Evolutionary conservation across 2,329 filamentous ascomycete species (phyloP).

Genomic region (Xylaria sp.): DNA sequence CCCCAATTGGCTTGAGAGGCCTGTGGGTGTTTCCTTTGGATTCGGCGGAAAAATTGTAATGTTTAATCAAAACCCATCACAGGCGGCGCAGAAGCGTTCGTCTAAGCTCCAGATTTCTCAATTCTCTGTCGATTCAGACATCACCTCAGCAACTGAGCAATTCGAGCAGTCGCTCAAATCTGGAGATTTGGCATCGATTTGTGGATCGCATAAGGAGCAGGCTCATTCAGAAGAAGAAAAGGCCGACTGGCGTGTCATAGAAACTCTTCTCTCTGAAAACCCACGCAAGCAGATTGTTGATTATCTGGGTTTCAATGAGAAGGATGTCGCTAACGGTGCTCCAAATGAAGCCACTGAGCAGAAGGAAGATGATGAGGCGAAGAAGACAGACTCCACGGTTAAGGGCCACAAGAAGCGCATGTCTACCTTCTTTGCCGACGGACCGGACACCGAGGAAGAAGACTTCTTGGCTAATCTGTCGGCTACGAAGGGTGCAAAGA

Average conservation of each 20-base stretch:
- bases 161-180: constrained; percentile 79
- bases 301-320: constrained; percentile 78
- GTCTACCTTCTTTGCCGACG: constrained; percentile 76
- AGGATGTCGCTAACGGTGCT: constrained; percentile 50
- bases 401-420: constrained; percentile 51
- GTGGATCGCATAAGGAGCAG: constrained; percentile 68
- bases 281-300: constrained; percentile 82
- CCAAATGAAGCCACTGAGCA: constrained; percentile 29
- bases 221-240: constrained; percentile 86
- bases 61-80: constrained; percentile 55
- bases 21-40: constrained; percentile 82
- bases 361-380: constrained; percentile 39
- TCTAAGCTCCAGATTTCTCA: constrained; percentile 80
- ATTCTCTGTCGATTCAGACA: constrained; percentile 82
- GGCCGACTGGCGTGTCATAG: constrained; percentile 91
- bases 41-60: constrained; percentile 90
- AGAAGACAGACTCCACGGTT: constrained; percentile 39
- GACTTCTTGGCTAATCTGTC: constrained; percentile 82
- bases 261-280: constrained; percentile 78
- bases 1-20: constrained; percentile 84
- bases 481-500: constrained; percentile 85
- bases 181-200: constrained; percentile 73
- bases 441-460: constrained; percentile 62
- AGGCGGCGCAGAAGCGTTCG: constrained; percentile 57
- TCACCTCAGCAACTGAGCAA: constrained; percentile 76